Base-by-base conservation (phyloP, 495 filamentous ascomycete genomes). In the Penicillium canariense region DNA sequence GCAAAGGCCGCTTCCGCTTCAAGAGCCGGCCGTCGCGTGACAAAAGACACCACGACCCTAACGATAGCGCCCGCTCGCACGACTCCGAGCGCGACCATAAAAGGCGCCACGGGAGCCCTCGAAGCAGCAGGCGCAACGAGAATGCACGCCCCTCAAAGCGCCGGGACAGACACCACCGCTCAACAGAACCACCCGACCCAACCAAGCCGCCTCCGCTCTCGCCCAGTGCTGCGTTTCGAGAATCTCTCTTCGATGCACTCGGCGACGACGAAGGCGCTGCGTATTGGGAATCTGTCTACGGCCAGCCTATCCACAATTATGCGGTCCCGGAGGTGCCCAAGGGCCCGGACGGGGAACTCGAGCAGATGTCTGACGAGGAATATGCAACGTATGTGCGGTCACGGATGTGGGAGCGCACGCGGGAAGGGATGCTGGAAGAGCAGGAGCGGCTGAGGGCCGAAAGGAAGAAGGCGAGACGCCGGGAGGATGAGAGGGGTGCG, bases 241-340 rank as follows among this genome's bases (percentile, higher is more conserved):
- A 96, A 74, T 94, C 90, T n/a, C 84, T 97, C 43, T 96, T 97
- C 77, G 94, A 98, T 69, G 94, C 94, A n/a, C 85, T 98, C 68
- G 95, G 91, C 34, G 94, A 98, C 71, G 94, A 98, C 71, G 94
- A 98, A 74, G 94, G 94, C 32, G 94, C 94, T 36, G 83, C 82
- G 30, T 97, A 90, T 75, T 98, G 94, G 94, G 87, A 96, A 67
- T 81, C 83, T 30, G 90, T 97, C 45, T 98, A 96, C 70, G 91
- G 92, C 12, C 91, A 97, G 64, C 93, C 93, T 1, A 88, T 97
- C 48, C 87, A 89, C 60, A 79, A 67, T 4, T 91, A 87, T 56
- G 64, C 81, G 1, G 57, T 68, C 0, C 75, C 77, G 0, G 61
- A 67, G 2, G 53, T 66, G 1, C 62, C 68, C 3, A 69, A 64